Percentiles rank a stretch among this genome's conserved stretches.
Evolutionary conservation across 495 filamentous ascomycete genomes (phyloP).

Genomic region (Recurvomyces mirabilis): DNA sequence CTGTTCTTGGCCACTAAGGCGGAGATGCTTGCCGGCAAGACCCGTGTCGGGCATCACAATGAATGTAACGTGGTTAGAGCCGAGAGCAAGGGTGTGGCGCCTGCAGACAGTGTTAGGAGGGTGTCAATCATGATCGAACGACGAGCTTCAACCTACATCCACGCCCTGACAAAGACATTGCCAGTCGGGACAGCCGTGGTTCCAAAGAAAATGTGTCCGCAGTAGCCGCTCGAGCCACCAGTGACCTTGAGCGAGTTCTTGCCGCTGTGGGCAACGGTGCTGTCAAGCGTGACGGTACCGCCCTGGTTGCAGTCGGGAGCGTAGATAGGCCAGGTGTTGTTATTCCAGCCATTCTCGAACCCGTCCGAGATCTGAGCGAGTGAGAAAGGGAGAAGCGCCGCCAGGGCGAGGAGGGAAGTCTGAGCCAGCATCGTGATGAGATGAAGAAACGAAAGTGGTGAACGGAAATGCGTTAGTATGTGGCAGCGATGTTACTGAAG

Average conservation of each 20-base stretch:
- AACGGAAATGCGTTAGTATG: too few relatives aligned
- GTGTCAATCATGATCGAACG: constrained; percentile 23
- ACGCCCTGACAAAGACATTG: constrained; percentile 44
- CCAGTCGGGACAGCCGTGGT: constrained; percentile 44
- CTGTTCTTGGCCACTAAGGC: constrained; percentile 45
- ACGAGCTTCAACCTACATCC: constrained; percentile 35
- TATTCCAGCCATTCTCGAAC: constrained; percentile 45
- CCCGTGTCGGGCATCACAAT: constrained; percentile 50
- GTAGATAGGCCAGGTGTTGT: constrained; percentile 43
- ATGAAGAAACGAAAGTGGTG: constrained; percentile 8
- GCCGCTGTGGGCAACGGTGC: constrained; percentile 39
- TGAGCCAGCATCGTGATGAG: constrained; percentile 35
- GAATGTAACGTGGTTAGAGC: constrained; percentile 41
- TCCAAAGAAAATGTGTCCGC: constrained; percentile 50
- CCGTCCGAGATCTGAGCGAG: constrained; percentile 41
- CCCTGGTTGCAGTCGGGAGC: constrained; percentile 47
- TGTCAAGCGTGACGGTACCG: constrained; percentile 43
- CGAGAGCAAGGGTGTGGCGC: constrained; percentile 36
- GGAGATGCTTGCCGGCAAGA: constrained; percentile 46
- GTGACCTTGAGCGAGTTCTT: constrained; percentile 45
- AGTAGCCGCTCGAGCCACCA: constrained; percentile 41
- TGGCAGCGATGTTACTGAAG: too few relatives aligned
- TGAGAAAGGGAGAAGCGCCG: constrained; percentile 33
- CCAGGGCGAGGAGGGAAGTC: constrained; percentile 37
- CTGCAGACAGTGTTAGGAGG: constrained; percentile 20